Evolutionary conservation across 2,329 filamentous ascomycete genomes (phyloP).

Genomic region (Cryphonectria carpinicola): DNA sequence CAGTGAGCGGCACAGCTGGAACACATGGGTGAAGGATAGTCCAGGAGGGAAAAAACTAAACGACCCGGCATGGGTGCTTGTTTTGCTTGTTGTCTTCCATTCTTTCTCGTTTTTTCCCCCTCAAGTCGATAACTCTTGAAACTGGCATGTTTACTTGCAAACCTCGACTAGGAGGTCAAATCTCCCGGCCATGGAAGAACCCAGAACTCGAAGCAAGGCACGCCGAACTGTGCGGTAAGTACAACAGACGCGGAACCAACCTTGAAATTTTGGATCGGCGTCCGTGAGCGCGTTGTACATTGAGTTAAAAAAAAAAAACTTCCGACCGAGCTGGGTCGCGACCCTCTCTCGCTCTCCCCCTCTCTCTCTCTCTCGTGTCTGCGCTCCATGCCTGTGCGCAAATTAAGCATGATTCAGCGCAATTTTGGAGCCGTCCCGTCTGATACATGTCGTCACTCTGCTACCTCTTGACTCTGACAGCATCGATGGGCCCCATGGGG

Average conservation of each 20-base stretch:
- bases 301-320: neutral
- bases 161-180: neutral
- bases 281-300: neutral
- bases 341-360: neutral
- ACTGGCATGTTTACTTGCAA: neutral
- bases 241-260: neutral
- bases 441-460: neutral
- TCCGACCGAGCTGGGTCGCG: neutral
- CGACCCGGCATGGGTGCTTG: neutral
- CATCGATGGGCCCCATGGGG: neutral
- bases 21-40: neutral
- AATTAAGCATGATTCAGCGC: slow-evolving; percentile 10
- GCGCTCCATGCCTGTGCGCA: neutral
- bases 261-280: neutral
- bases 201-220: neutral
- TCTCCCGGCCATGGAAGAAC: neutral
- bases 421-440: neutral
- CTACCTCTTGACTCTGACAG: neutral
- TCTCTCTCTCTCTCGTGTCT: neutral
- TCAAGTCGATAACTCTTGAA: neutral
- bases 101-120: neutral
- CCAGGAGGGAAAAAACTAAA: neutral
- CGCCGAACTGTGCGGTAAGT: neutral
- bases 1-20: neutral
- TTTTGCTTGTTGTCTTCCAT: too few species aligned